Evolutionary conservation across 176 grass and related monocot genomes (phyloP).

Genomic region (Saccharum spontaneum): DNA sequence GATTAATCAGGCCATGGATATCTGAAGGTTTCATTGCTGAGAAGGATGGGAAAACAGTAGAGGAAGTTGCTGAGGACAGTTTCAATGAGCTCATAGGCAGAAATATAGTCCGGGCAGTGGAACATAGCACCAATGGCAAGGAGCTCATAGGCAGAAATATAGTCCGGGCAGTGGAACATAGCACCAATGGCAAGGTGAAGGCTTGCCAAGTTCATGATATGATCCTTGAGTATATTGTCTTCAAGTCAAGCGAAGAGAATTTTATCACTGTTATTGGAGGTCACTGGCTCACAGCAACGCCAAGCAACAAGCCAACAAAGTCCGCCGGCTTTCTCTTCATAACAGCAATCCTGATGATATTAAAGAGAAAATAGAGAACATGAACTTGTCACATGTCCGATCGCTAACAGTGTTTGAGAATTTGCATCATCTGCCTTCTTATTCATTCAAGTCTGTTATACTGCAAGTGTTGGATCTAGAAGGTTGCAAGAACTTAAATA

Average conservation of each 20-base stretch:
- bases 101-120: too few species aligned
- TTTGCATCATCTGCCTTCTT: neutral
- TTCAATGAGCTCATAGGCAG: too few species aligned
- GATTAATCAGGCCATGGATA: neutral
- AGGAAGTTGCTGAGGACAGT: slow-evolving; percentile 8
- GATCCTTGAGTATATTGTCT: slow-evolving; percentile 25
- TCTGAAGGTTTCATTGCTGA: slow-evolving; percentile 14
- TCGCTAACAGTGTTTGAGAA: slow-evolving; percentile 17
- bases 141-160: slow-evolving; percentile 3
- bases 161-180: neutral
- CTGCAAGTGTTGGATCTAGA: slow-evolving; percentile 16
- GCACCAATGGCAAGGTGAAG: slow-evolving; percentile 18
- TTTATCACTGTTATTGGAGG: slow-evolving; percentile 33
- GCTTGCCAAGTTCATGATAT: slow-evolving; percentile 3
- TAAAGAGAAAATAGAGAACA: neutral
- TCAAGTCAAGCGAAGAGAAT: slow-evolving; percentile 32
- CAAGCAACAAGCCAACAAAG: slow-evolving; percentile 1
- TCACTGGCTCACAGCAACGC: neutral
- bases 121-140: too few species aligned
- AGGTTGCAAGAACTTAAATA: neutral
- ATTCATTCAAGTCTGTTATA: neutral
- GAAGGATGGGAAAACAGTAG: neutral
- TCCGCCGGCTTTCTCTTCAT: too few species aligned
- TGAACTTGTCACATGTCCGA: slow-evolving; percentile 16
- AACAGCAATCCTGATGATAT: too few species aligned